Percentiles rank a stretch among this genome's conserved stretches.
phyloP scores from a whole-genome alignment of 139 green algal genomes.

The Ettlia oleoabundans region DNA sequence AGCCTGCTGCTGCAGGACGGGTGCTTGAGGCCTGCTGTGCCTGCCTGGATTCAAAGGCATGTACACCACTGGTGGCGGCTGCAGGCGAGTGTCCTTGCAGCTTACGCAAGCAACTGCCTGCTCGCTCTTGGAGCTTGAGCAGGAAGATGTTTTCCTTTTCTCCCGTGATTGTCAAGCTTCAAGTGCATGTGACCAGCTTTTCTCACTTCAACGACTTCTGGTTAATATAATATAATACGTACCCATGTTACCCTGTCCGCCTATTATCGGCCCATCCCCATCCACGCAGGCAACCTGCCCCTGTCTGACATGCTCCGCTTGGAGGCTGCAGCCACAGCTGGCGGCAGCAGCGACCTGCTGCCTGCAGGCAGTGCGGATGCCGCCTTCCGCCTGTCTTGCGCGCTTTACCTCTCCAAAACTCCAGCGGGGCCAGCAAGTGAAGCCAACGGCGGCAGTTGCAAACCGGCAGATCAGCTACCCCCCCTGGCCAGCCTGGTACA shows the following conservation, averaged over 20 bases:
- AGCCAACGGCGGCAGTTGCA: too few species aligned
- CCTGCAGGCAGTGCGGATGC: neutral
- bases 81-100: neutral
- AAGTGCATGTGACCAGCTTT: too few species aligned
- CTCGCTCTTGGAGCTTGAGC: too few species aligned
- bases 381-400: conserved; percentile 2
- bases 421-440: too few species aligned
- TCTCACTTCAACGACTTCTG: too few species aligned
- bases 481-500: neutral
- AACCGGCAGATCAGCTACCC: neutral
- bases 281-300: conserved; percentile 27
- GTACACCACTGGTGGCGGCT: neutral
- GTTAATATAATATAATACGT: too few species aligned
- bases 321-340: neutral
- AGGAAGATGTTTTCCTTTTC: too few species aligned
- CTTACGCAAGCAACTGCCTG: too few species aligned
- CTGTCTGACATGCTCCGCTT: neutral
- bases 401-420: conserved; percentile 1
- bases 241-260: too few species aligned
- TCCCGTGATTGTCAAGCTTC: too few species aligned
- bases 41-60: neutral
- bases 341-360: neutral
- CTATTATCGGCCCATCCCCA: neutral
- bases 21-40: neutral
- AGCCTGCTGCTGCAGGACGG: neutral